Evolutionary conservation across 257 asterid genomes (phyloP).

Genomic region (Primulina tabacum): DNA sequence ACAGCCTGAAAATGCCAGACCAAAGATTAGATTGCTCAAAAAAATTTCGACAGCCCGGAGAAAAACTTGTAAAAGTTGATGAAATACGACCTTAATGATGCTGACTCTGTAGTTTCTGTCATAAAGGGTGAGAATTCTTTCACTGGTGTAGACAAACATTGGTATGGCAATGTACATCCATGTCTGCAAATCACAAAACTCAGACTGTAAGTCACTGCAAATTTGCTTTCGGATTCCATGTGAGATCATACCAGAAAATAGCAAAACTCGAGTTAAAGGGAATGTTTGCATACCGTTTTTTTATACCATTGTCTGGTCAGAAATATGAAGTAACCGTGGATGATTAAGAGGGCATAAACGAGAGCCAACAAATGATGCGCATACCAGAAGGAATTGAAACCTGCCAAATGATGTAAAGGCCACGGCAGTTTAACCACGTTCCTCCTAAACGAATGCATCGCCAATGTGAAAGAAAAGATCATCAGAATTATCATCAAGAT

Average conservation of each 20-base stretch:
- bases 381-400: conserved; percentile 90
- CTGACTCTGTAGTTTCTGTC: conserved; percentile 57
- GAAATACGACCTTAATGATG: conserved; percentile 54
- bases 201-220: background rate
- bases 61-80: background rate
- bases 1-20: conserved; percentile 56
- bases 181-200: conserved; percentile 43
- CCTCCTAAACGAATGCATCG: conserved; percentile 67
- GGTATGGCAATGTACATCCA: conserved; percentile 87
- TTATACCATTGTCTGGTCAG: conserved; percentile 65
- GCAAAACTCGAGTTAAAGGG: background rate
- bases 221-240: background rate
- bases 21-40: background rate
- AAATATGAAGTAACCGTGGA: conserved; percentile 72
- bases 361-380: conserved; percentile 77
- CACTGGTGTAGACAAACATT: conserved; percentile 50
- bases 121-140: conserved; percentile 57
- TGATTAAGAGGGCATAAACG: conserved; percentile 63
- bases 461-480: conserved; percentile 63
- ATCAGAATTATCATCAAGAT: conserved; percentile 51
- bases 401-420: conserved; percentile 66
- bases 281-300: conserved; percentile 50
- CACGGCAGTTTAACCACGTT: conserved; percentile 63
- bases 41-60: background rate
- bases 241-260: background rate